A percentile compares a stretch with the other conserved stretches of the same genome.
These are phyloP conservation scores for Musa acuminata DNA, from an alignment of 176 grass and related monocot species.

Conservation along the genomic window DNA sequence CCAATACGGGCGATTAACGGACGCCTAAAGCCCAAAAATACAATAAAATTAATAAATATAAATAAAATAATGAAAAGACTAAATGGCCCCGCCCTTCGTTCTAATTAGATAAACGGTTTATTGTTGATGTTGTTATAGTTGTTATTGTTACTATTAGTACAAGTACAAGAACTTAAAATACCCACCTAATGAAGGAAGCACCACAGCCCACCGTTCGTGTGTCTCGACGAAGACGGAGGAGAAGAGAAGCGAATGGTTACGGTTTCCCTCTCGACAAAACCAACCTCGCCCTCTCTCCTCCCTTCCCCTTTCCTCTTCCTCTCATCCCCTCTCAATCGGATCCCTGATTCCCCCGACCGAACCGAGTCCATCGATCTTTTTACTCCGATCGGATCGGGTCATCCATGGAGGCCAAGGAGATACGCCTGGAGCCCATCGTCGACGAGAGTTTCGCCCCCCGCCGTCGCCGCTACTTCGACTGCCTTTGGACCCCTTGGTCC, in stretches of 20 bases:
- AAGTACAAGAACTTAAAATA: too few relatives aligned
- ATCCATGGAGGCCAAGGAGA: conserved; percentile 13
- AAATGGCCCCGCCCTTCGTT: too few relatives aligned
- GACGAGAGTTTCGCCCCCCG: conserved; percentile 36
- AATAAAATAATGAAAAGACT: too few relatives aligned
- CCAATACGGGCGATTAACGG: too few relatives aligned
- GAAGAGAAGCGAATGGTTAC: background rate
- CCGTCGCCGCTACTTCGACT: conserved; percentile 61
- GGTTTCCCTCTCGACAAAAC: background rate
- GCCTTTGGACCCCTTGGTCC: conserved; percentile 6
- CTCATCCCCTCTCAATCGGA: background rate
- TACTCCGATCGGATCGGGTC: background rate
- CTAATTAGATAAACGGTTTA: too few relatives aligned
- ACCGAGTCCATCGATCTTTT: background rate
- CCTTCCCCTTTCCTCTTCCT: background rate
- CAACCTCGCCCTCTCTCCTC: background rate
- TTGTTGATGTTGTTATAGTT: too few relatives aligned
- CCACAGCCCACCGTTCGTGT: too few relatives aligned
- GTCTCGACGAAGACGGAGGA: too few relatives aligned
- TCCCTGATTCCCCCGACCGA: background rate
- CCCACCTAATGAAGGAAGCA: too few relatives aligned
- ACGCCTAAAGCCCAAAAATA: too few relatives aligned
- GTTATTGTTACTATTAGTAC: too few relatives aligned
- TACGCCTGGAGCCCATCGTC: background rate
- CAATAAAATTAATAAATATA: too few relatives aligned